phyloP scores from a whole-genome alignment of 2,329 filamentous ascomycete genomes.

The Hirsutella thompsonii region DNA sequence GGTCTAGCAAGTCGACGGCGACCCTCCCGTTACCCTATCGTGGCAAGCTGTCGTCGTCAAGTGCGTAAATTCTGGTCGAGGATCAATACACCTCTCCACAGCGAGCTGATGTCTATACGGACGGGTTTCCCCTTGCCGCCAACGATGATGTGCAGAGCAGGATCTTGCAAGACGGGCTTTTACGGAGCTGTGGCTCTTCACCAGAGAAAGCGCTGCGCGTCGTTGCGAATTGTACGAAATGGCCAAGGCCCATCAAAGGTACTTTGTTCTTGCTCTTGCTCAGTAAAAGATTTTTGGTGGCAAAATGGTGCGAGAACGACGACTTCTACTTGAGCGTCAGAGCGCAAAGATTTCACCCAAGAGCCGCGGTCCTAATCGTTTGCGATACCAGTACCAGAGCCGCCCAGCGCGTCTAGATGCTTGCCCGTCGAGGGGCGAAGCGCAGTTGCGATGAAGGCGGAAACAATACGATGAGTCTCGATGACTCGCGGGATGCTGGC shows the following conservation, averaged over 20 bases:
- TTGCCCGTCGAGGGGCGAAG: neutral
- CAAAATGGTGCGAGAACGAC: neutral
- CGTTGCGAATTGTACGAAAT: slow-evolving; percentile 9
- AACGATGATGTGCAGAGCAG: neutral
- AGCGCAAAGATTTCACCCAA: neutral
- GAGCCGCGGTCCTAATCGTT: neutral
- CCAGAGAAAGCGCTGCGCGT: slow-evolving; percentile 1
- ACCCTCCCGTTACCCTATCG: neutral
- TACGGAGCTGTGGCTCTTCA: slow-evolving; percentile 2
- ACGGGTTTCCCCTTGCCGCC: neutral
- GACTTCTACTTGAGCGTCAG: neutral
- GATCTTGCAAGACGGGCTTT: neutral
- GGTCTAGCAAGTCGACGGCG: neutral
- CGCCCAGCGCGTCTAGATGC: neutral
- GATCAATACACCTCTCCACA: neutral
- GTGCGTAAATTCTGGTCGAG: neutral
- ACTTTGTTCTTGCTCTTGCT: slow-evolving; percentile 5
- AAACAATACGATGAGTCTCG: neutral
- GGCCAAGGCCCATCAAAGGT: slow-evolving; percentile 5
- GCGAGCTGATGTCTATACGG: neutral
- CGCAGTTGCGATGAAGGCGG: neutral
- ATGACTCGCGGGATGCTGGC: neutral
- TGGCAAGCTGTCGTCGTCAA: neutral
- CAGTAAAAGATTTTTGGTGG: no score
- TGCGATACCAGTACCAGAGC: neutral